Base-by-base conservation (phyloP, 352 stramenopile species). In the Phytophthora crassamura region DNA sequence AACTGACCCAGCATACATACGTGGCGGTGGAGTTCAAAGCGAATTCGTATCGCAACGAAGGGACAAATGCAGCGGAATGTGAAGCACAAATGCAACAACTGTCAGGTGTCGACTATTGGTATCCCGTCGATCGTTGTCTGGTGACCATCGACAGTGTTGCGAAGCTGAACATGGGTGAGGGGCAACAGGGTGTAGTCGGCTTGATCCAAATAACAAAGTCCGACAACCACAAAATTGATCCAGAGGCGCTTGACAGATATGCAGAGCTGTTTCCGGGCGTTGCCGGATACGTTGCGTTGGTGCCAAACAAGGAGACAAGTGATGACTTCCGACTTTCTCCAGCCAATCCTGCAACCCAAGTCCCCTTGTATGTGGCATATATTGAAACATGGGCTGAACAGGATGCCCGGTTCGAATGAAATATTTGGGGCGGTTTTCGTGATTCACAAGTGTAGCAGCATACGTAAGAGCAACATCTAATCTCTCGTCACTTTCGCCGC, bases 171-270 rank as follows among this genome's bases (percentile, higher is more conserved):
- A 60, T 46, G 48, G 47, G 39, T 58, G 48, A 22, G 48, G 14
- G 22, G 22, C 22, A 54, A 32, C 40, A 45, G 15, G 12, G 22
- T 43, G 46, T 35, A 15, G 47, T 59, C n/a, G 58, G 38, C 2
- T 47, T 67, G 58, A 60, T 76, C 25, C 50, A 45, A 41, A 73
- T 68, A 2, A 73, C 51, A 42, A 59, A 64, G 33, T 60, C 51
- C 12, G 48, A 45, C 56, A 15, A 62, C n/a, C 48, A 57, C 54
- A 71, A 53, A 36, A 54, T 71, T 25, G 62, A 76, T 32, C 38
- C 59, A 18, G 28, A 61, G 11, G 54, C 55, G 14, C 36, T 66
- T 35, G 43, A 59, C 46, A 59, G 59, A 28, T 66, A 66, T 59
- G 58, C 48, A 33, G 14, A 8, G 38, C 7, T 66, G 10, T 59